phyloP scores from a whole-genome alignment of 768 basidiomycete genomes.

The Trametes punicea region DNA sequence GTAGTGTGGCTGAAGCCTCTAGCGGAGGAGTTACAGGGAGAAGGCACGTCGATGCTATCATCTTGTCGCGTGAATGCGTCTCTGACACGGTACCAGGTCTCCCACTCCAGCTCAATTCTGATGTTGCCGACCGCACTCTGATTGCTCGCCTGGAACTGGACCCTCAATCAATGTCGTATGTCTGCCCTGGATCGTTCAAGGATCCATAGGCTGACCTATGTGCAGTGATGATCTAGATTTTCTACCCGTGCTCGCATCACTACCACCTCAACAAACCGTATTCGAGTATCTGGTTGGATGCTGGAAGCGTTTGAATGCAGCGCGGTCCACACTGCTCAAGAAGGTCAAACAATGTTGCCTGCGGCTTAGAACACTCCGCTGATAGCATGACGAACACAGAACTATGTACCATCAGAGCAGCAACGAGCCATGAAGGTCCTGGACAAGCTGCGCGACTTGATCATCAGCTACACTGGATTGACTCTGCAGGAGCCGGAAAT shows the following conservation, averaged over 20 bases:
- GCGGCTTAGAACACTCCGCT: not conserved
- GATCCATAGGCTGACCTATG: slow-evolving; percentile 1
- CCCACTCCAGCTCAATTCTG: slow-evolving; percentile 45
- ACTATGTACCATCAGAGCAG: slow-evolving; percentile 58
- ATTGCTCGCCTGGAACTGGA: slow-evolving; percentile 84
- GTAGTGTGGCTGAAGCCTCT: slow-evolving; percentile 83
- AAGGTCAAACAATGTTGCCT: slow-evolving; percentile 43
- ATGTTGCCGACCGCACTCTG: slow-evolving; percentile 72
- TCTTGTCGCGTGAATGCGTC: not conserved
- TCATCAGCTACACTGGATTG: slow-evolving; percentile 87
- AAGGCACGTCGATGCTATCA: slow-evolving; percentile 30
- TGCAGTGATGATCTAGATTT: slow-evolving; percentile 73
- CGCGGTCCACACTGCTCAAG: slow-evolving; percentile 52
- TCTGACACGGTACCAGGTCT: too few relatives aligned
- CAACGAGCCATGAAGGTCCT: slow-evolving; percentile 59
- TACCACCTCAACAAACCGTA: slow-evolving; percentile 74
- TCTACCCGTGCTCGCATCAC: slow-evolving; percentile 66
- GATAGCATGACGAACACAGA: slow-evolving; percentile 33
- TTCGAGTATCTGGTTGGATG: slow-evolving; percentile 89
- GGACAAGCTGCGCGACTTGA: slow-evolving; percentile 74
- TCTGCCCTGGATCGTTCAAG: slow-evolving; percentile 16
- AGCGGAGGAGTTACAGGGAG: slow-evolving; percentile 61
- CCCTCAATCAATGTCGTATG: slow-evolving; percentile 67
- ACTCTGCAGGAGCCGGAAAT: slow-evolving; percentile 89
- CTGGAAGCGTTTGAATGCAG: slow-evolving; percentile 82